Evolutionary conservation across 306 rosid genomes (phyloP).

Genomic region (Prinsepia uniflora): DNA sequence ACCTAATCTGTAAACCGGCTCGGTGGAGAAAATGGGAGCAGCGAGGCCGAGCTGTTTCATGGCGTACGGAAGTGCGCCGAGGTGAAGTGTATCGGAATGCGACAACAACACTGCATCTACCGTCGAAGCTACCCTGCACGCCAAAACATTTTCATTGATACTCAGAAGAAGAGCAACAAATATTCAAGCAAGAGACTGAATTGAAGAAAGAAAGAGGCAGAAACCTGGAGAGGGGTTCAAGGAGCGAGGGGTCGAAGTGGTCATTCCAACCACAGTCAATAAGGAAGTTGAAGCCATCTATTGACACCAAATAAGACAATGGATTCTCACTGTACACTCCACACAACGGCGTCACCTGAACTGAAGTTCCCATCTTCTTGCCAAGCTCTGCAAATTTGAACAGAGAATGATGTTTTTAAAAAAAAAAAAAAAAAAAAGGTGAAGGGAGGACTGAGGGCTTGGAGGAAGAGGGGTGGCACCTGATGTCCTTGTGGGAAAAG

Average conservation of each 20-base stretch:
- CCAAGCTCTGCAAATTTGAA: not conserved
- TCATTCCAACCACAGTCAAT: constrained; percentile 97
- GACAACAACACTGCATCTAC: constrained; percentile 86
- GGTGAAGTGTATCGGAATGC: constrained; percentile 88
- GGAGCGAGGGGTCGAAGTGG: constrained; percentile 83
- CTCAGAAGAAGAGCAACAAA: not conserved
- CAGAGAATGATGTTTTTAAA: not conserved
- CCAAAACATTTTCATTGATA: not conserved
- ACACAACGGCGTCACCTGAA: constrained; percentile 77
- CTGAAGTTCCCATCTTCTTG: constrained; percentile 78
- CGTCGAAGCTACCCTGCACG: constrained; percentile 67
- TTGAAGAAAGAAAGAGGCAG: constrained; percentile 7
- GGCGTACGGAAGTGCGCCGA: constrained; percentile 90
- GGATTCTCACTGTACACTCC: constrained; percentile 96
- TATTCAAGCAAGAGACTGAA: not conserved
- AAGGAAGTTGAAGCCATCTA: constrained; percentile 84
- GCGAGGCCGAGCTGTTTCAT: constrained; percentile 77
- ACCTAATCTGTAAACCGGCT: constrained; percentile 83
- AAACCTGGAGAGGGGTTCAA: constrained; percentile 83
- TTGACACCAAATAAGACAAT: constrained; percentile 78
- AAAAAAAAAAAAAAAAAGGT: too few relatives aligned
- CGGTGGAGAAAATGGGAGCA: constrained; percentile 77
- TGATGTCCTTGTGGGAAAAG: too few relatives aligned
- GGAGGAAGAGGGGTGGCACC: too few relatives aligned
- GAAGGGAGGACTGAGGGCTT: too few relatives aligned